phyloP scores from a whole-genome alignment of 2,329 filamentous ascomycete species.

The Penicillium capsulatum region DNA sequence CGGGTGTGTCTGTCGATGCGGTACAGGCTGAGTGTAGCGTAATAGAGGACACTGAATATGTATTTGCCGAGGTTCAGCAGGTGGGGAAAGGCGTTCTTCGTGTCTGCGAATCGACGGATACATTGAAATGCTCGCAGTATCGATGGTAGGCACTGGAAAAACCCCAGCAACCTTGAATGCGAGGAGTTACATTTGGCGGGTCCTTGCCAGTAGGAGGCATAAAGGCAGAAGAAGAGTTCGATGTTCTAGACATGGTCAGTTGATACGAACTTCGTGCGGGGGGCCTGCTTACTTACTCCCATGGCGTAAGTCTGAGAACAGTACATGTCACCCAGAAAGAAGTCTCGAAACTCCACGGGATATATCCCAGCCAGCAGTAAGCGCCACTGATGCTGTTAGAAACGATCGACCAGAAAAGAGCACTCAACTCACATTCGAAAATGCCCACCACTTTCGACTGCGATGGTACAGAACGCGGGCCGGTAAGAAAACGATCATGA shows the following conservation, averaged over 20 bases:
- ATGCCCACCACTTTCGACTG: conserved; percentile 79
- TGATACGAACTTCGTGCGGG: neutral
- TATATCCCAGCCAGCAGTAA: conserved; percentile 80
- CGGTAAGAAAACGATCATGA: conserved; percentile 70
- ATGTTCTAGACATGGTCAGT: conserved; percentile 61
- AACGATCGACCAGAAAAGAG: neutral
- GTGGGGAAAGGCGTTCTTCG: conserved; percentile 83
- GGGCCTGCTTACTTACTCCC: conserved; percentile 55
- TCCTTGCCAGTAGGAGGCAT: conserved; percentile 70
- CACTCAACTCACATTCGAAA: conserved; percentile 68
- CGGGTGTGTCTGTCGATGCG: conserved; percentile 61
- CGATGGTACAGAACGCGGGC: conserved; percentile 68
- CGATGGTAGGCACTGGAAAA: conserved; percentile 75
- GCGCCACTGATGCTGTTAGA: conserved; percentile 60
- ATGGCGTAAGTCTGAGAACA: conserved; percentile 90
- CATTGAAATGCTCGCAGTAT: conserved; percentile 92
- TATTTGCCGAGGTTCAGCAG: conserved; percentile 93
- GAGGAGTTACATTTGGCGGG: conserved; percentile 78
- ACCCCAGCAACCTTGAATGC: conserved; percentile 77
- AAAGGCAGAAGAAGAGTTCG: conserved; percentile 91
- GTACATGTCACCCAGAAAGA: conserved; percentile 96
- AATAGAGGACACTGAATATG: conserved; percentile 73
- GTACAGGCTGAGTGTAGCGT: conserved; percentile 75
- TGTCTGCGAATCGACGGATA: conserved; percentile 82
- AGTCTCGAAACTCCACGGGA: conserved; percentile 93